phyloP scores from a whole-genome alignment of 1,139 yeast species.

The Suhomyces bribrorum region DNA sequence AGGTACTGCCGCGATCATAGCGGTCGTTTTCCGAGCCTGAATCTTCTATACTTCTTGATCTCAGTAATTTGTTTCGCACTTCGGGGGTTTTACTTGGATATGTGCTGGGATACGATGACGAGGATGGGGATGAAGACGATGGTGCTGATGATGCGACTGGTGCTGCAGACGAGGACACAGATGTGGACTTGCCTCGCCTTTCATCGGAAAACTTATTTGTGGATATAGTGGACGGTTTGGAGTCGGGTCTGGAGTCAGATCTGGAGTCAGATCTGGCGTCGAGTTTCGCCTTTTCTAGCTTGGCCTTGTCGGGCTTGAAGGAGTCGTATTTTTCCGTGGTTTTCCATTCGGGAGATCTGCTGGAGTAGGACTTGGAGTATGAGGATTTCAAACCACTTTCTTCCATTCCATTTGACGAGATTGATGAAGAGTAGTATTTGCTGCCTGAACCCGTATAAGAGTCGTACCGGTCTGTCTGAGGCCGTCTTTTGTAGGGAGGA shows the following conservation, averaged over 20 bases:
- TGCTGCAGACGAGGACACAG: no score
- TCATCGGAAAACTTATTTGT: conserved; percentile 13
- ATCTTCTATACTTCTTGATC: neutral
- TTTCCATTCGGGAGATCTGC: conserved; percentile 11
- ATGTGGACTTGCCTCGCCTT: conserved; percentile 9
- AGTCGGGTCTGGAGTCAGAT: neutral
- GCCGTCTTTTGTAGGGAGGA: conserved; percentile 11
- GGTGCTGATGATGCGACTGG: no score
- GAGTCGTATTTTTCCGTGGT: conserved; percentile 5
- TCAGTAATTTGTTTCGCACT: conserved; percentile 2
- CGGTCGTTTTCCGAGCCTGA: neutral
- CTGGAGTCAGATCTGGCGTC: no score
- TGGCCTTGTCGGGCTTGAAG: conserved; percentile 2
- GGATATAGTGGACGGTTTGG: conserved; percentile 8
- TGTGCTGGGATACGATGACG: conserved; percentile 5
- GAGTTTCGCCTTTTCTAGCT: conserved; percentile 1
- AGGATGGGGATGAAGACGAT: conserved; percentile 5
- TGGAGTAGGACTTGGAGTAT: conserved; percentile 7
- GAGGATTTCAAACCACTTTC: conserved; percentile 11
- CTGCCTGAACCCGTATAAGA: conserved; percentile 12
- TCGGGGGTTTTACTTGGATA: conserved; percentile 1
- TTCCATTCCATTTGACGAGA: conserved; percentile 12
- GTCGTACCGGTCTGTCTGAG: conserved; percentile 16
- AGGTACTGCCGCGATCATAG: neutral
- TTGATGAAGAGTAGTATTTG: conserved; percentile 12